Percentiles rank a stretch among this genome's conserved stretches.
Conservation (phyloP, 306 rosid species). For the Vicia villosa region DNA sequence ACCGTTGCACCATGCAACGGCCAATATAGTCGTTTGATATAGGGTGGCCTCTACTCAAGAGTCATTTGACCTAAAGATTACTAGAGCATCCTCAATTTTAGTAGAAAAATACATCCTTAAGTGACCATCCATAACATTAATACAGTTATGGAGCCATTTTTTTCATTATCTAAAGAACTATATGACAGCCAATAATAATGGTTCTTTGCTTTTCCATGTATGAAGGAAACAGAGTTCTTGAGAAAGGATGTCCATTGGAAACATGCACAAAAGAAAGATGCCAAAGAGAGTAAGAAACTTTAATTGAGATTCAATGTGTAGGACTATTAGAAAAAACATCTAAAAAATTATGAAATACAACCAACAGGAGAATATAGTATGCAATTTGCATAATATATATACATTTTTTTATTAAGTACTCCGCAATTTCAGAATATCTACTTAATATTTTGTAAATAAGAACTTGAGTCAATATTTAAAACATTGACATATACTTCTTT, state of each 20-base stretch:
- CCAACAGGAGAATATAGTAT: no score
- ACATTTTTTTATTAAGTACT: no score
- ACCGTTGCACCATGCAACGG: no score
- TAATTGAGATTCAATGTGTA: not conserved
- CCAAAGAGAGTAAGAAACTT: not conserved
- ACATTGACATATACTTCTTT: not conserved
- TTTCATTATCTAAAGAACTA: not conserved
- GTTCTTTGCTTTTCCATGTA: slow-evolving; percentile 1
- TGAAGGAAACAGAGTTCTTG: not conserved
- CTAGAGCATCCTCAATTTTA: not conserved
- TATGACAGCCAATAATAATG: not conserved
- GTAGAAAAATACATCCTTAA: not conserved
- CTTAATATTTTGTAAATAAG: not conserved
- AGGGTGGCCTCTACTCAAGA: no score
- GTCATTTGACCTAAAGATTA: no score
- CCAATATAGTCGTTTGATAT: no score
- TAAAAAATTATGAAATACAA: no score
- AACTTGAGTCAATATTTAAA: not conserved
- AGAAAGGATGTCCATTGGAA: slow-evolving; percentile 1
- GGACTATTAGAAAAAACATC: no score
- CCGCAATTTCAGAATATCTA: no score
- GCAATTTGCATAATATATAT: no score
- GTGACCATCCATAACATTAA: not conserved
- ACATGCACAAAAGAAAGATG: not conserved
- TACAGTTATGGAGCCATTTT: not conserved